Evolutionary conservation across 495 filamentous ascomycete species (phyloP).

Genomic region (Neurospora tetraspora): DNA sequence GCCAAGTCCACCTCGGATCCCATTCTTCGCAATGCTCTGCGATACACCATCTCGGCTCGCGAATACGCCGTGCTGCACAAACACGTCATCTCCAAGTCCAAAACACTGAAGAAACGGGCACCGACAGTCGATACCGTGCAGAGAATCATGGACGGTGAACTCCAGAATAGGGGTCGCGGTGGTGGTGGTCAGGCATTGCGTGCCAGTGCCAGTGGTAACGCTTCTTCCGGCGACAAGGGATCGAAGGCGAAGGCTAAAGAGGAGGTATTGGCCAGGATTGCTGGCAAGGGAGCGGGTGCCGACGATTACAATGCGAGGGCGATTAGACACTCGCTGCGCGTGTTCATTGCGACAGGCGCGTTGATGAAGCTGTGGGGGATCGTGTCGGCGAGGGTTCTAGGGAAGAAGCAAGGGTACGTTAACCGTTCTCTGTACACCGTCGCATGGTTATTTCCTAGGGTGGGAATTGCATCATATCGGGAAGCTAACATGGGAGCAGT

Average conservation of each 20-base stretch:
- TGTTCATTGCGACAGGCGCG: conserved; percentile 61
- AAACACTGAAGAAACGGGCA: conserved; percentile 48
- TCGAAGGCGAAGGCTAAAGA: conserved; percentile 14
- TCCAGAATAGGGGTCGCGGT: conserved; percentile 2
- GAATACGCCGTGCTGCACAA: conserved; percentile 78
- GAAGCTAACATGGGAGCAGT: background rate
- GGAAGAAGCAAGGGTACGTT: conserved; percentile 36
- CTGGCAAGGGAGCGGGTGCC: conserved; percentile 5
- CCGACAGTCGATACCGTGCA: conserved; percentile 43
- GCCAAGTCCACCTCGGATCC: conserved; percentile 42
- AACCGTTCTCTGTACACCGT: background rate
- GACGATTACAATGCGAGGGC: conserved; percentile 74
- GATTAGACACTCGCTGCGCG: conserved; percentile 63
- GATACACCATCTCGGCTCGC: conserved; percentile 72
- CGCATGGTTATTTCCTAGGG: too few species aligned
- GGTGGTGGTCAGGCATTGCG: conserved; percentile 3
- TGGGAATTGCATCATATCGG: too few species aligned
- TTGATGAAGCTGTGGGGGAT: conserved; percentile 60
- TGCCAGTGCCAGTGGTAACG: background rate
- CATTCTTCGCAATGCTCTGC: conserved; percentile 65
- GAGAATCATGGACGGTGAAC: conserved; percentile 33
- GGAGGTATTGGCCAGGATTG: conserved; percentile 1
- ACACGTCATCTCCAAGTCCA: conserved; percentile 60
- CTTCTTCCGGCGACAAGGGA: background rate
- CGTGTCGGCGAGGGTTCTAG: conserved; percentile 37